A percentile compares a stretch with the other conserved stretches of the same genome.
Evolutionary conservation across 352 stramenopile species (phyloP).

Genomic region (Phytophthora tubulina): DNA sequence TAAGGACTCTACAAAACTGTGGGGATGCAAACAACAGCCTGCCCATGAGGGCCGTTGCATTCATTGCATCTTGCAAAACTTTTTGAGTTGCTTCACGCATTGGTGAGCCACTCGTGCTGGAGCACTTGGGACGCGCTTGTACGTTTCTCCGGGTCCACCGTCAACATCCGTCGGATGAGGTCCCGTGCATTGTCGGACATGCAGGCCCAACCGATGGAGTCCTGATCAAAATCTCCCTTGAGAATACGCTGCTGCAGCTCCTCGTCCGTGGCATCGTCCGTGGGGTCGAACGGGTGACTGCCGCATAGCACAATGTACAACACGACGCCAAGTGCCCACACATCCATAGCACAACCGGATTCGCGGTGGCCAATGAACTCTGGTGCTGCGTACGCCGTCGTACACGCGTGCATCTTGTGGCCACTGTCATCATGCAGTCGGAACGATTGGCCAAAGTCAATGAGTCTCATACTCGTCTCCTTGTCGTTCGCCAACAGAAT

Average conservation of each 20-base stretch:
- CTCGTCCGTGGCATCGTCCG: slow-evolving; percentile 54
- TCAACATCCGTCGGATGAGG: slow-evolving; percentile 57
- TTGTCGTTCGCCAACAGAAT: slow-evolving; percentile 51
- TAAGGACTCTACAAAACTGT: slow-evolving; percentile 26
- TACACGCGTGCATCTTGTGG: slow-evolving; percentile 39
- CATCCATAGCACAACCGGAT: slow-evolving; percentile 54
- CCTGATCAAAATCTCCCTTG: slow-evolving; percentile 46
- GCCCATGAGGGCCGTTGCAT: not conserved
- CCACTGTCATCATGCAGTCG: slow-evolving; percentile 26
- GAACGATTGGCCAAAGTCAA: slow-evolving; percentile 87
- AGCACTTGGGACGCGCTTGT: slow-evolving; percentile 59
- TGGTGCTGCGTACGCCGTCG: slow-evolving; percentile 52
- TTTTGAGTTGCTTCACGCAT: slow-evolving; percentile 4
- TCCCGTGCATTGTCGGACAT: slow-evolving; percentile 55
- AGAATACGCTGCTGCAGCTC: slow-evolving; percentile 54
- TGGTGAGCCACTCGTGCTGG: slow-evolving; percentile 59
- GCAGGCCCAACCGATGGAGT: slow-evolving; percentile 45
- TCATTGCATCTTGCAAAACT: slow-evolving; percentile 12
- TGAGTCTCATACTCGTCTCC: slow-evolving; percentile 60
- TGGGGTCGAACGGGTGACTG: slow-evolving; percentile 66
- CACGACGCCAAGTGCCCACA: slow-evolving; percentile 69
- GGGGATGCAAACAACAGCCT: not conserved
- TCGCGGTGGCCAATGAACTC: slow-evolving; percentile 47
- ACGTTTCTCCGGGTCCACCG: slow-evolving; percentile 49
- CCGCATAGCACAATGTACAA: slow-evolving; percentile 66